Evolutionary conservation across 176 grass and related monocot genomes (phyloP).

Genomic region (Eragrostis nindensis): DNA sequence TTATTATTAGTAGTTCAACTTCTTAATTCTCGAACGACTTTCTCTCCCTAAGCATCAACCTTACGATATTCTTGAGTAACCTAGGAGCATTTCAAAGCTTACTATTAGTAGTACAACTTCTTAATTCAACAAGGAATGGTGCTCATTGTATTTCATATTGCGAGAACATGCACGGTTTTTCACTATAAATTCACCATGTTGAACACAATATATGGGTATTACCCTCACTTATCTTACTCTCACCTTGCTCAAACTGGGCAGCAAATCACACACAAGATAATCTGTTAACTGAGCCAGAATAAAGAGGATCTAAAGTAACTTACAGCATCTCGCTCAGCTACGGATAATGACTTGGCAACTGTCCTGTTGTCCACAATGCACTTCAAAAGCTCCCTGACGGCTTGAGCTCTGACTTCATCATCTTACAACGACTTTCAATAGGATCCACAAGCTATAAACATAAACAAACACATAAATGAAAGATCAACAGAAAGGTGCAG

Average conservation of each 20-base stretch:
- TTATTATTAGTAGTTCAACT: background rate
- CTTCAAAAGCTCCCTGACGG: constrained; percentile 64
- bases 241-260: constrained; percentile 1
- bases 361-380: constrained; percentile 70
- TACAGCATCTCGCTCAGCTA: constrained; percentile 67
- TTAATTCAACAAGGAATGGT: background rate
- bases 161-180: background rate
- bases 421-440: constrained; percentile 88
- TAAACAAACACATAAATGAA: constrained; percentile 39
- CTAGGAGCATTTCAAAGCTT: background rate
- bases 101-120: background rate
- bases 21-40: background rate
- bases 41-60: background rate
- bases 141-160: background rate
- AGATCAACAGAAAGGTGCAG: constrained; percentile 13
- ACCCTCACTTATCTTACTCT: background rate
- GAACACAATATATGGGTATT: background rate
- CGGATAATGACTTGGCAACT: constrained; percentile 64
- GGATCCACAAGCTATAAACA: constrained; percentile 89
- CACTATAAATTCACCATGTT: constrained; percentile 12
- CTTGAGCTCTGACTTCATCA: constrained; percentile 82
- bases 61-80: constrained; percentile 21
- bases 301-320: constrained; percentile 40
- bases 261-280: constrained; percentile 24
- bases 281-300: background rate